Evolutionary conservation across 1,139 yeast genomes (phyloP).

Genomic region (Blastobotrys serpentis): DNA sequence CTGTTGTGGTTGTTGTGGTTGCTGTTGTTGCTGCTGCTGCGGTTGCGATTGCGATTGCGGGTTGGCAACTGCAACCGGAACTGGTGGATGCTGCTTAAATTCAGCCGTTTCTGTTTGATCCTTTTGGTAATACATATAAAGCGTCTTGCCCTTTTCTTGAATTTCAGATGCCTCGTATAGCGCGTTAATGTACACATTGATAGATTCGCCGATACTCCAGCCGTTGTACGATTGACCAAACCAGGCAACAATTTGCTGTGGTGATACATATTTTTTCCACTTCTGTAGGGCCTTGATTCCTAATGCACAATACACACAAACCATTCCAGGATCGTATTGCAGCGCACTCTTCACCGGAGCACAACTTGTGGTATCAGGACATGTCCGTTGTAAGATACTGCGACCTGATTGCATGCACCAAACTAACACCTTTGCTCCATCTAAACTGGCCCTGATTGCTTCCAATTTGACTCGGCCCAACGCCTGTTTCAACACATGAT

Average conservation of each 20-base stretch:
- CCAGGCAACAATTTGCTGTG: slow-evolving; percentile 9
- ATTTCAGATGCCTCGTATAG: slow-evolving; percentile 8
- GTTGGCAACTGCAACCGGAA: too few relatives aligned
- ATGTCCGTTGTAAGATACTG: neutral
- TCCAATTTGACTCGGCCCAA: neutral
- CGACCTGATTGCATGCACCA: slow-evolving; percentile 9
- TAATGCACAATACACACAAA: neutral
- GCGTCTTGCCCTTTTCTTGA: slow-evolving; percentile 6
- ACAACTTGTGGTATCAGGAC: neutral
- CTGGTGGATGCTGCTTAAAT: neutral
- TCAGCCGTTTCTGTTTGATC: slow-evolving; percentile 1
- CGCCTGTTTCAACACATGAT: neutral
- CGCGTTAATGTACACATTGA: slow-evolving; percentile 2
- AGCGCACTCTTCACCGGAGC: slow-evolving; percentile 7
- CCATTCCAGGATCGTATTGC: slow-evolving; percentile 10
- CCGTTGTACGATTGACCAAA: slow-evolving; percentile 9
- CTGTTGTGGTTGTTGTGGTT: neutral
- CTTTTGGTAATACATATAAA: slow-evolving; percentile 2
- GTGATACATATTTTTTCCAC: slow-evolving; percentile 3
- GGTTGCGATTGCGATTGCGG: neutral
- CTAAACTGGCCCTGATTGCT: slow-evolving; percentile 6
- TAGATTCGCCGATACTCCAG: slow-evolving; percentile 6
- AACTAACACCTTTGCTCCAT: neutral
- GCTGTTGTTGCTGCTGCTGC: neutral
- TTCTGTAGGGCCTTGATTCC: slow-evolving; percentile 7